Percentiles rank a stretch among this genome's conserved stretches.
Conservation (phyloP, 2,329 filamentous ascomycete species). For the Atkinsonella hypoxylon region DNA sequence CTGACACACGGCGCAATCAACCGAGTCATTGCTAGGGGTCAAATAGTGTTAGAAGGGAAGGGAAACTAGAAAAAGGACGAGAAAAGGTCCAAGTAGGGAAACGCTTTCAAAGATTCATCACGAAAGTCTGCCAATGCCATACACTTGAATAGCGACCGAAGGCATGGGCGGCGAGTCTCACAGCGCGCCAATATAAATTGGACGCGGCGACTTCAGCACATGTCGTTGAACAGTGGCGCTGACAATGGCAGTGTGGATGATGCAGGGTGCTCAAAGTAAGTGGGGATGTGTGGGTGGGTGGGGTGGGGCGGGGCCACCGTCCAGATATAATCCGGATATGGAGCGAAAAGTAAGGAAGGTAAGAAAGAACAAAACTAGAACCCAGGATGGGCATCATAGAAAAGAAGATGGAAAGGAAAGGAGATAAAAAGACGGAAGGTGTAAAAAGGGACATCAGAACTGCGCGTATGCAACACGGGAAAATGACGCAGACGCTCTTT, state of each 20-base stretch:
- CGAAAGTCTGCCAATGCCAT: neutral
- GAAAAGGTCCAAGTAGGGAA: neutral
- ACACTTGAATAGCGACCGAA: neutral
- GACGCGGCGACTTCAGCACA: neutral
- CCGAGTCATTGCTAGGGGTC: constrained; percentile 65
- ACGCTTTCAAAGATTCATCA: neutral
- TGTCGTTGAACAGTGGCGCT: constrained; percentile 4
- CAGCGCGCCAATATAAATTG: neutral
- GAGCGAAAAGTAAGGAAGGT: constrained; percentile 1
- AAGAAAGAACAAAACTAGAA: constrained; percentile 5
- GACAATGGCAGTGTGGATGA: constrained; percentile 10
- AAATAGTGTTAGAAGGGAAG: neutral
- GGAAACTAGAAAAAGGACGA: neutral
- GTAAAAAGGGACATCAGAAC: too few relatives aligned
- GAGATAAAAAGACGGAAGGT: too few relatives aligned
- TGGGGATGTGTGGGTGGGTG: neutral
- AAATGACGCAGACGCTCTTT: too few relatives aligned
- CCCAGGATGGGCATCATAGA: neutral
- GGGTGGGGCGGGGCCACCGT: constrained; percentile 5
- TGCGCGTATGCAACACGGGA: too few relatives aligned
- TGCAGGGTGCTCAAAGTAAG: constrained; percentile 8
- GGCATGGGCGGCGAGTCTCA: neutral
- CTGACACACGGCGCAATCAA: constrained; percentile 90
- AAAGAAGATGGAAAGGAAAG: too few relatives aligned
- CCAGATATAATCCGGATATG: constrained; percentile 4